A percentile compares a stretch with the other conserved stretches of the same genome.
Conservation (phyloP, 257 asterid genomes). For the Anisodus acutangulus region DNA sequence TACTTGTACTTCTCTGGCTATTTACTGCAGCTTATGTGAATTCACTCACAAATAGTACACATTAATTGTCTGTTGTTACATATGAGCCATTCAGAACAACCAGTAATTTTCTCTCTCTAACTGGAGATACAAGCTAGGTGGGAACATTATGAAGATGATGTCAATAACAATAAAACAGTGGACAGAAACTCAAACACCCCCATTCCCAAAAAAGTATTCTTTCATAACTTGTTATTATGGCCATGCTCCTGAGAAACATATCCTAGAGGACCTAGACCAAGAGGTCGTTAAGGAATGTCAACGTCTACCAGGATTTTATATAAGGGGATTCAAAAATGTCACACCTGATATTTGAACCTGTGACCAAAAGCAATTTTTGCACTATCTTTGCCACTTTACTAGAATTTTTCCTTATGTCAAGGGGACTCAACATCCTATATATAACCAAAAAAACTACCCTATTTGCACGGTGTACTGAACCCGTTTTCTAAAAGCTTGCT, state of each 20-base stretch:
- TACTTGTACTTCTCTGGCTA: not conserved
- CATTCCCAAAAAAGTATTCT: not conserved
- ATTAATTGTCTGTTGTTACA: not conserved
- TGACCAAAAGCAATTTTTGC: no score
- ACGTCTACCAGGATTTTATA: constrained; percentile 34
- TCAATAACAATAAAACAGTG: not conserved
- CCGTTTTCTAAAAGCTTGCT: no score
- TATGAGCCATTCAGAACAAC: not conserved
- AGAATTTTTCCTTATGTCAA: no score
- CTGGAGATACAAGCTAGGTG: not conserved
- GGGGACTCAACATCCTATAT: no score
- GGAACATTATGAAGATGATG: not conserved
- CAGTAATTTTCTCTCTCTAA: not conserved
- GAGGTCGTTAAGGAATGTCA: constrained; percentile 38
- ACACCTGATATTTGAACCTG: no score
- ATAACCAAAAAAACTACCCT: no score
- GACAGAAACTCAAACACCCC: not conserved
- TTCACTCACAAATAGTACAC: not conserved
- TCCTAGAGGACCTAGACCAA: not conserved
- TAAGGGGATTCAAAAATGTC: no score
- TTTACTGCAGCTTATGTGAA: not conserved
- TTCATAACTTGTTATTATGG: not conserved
- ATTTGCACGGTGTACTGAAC: no score
- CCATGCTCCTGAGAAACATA: not conserved
- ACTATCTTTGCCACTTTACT: no score